These are phyloP conservation scores for Colletotrichum limetticola DNA, from an alignment of 2,329 filamentous ascomycete species.

Conservation along the genomic window DNA sequence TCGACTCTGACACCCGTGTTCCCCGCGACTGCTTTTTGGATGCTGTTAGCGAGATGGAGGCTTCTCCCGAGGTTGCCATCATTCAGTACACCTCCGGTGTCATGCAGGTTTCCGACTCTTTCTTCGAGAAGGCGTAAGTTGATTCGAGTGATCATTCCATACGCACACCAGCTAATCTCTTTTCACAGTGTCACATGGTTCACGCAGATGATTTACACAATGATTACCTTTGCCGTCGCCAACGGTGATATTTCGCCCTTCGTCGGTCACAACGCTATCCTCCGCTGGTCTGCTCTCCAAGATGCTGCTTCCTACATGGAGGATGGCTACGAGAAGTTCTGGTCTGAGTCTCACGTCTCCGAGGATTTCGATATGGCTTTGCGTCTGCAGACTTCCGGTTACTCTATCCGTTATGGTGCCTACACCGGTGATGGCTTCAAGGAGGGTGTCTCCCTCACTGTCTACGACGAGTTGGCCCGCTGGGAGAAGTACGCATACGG, in stretches of 20 bases:
- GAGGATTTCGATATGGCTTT: conserved; percentile 83
- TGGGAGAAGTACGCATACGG: conserved; percentile 82
- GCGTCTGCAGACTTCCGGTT: conserved; percentile 75
- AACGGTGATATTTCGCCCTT: conserved; percentile 80
- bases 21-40: conserved; percentile 75
- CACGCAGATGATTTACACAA: conserved; percentile 80
- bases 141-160: neutral
- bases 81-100: conserved; percentile 79
- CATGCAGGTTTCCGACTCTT: conserved; percentile 79
- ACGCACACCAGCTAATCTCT: conserved; percentile 42
- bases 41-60: conserved; percentile 77
- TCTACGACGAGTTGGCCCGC: conserved; percentile 77
- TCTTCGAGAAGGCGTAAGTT: conserved; percentile 72
- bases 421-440: conserved; percentile 78
- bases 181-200: conserved; percentile 73
- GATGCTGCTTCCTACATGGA: conserved; percentile 48
- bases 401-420: conserved; percentile 74
- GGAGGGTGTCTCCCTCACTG: conserved; percentile 78
- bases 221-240: conserved; percentile 76
- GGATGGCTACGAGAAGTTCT: conserved; percentile 73
- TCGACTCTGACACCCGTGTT: conserved; percentile 77
- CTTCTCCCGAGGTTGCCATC: conserved; percentile 76
- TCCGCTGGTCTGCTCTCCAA: conserved; percentile 68
- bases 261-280: conserved; percentile 81
- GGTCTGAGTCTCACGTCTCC: conserved; percentile 80